A percentile compares a stretch with the other conserved stretches of the same genome.
These are phyloP conservation scores for Curvularia lunata DNA, from an alignment of 2,329 filamentous ascomycete genomes.

Conservation along the genomic window DNA sequence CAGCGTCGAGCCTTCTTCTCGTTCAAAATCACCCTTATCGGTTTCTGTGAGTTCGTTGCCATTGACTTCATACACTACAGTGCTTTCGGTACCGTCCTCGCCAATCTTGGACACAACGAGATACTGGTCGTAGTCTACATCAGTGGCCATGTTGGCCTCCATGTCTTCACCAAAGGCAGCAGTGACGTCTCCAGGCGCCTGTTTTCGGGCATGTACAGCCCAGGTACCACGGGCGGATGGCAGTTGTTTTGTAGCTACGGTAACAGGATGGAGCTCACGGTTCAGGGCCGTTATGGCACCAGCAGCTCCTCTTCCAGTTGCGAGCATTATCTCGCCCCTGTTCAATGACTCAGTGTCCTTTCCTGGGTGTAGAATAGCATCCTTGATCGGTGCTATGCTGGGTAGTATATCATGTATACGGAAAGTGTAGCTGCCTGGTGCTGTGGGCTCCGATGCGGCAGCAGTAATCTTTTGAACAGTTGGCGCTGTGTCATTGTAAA, in stretches of 20 bases:
- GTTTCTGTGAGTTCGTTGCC: constrained; percentile 75
- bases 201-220: constrained; percentile 75
- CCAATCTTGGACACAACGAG: constrained; percentile 79
- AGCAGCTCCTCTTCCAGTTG: constrained; percentile 68
- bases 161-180: constrained; percentile 54
- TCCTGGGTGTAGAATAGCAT: constrained; percentile 68
- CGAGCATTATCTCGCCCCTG: constrained; percentile 60
- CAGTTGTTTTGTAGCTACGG: constrained; percentile 73
- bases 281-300: constrained; percentile 78
- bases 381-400: constrained; percentile 80
- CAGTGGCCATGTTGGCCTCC: constrained; percentile 49
- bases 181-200: constrained; percentile 64
- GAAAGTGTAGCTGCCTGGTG: constrained; percentile 72
- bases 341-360: constrained; percentile 31
- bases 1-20: constrained; percentile 83
- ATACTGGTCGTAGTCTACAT: constrained; percentile 74
- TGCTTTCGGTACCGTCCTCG: constrained; percentile 73
- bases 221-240: constrained; percentile 78
- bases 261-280: constrained; percentile 75
- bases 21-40: constrained; percentile 87
- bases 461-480: constrained; percentile 50
- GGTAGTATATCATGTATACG: constrained; percentile 76
- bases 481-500: constrained; percentile 66
- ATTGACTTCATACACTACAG: constrained; percentile 78
- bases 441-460: constrained; percentile 50